Evolutionary conservation across 31 red algal genomes (phyloP), one percentile per base, ranked within the genome.

Genomic region (Asparagopsis taxiformis): DNA sequence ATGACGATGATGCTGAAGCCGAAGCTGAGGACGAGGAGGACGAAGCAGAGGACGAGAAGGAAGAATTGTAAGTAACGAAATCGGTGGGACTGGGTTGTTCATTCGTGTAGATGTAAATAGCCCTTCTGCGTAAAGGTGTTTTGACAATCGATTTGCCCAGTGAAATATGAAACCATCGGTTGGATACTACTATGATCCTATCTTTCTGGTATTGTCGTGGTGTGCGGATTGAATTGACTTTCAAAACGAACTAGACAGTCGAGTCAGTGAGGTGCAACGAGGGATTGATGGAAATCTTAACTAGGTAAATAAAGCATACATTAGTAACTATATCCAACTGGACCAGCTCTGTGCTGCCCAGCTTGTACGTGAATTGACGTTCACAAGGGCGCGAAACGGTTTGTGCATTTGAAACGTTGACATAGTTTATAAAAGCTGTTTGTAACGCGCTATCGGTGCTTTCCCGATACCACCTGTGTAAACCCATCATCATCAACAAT

Each of bases 401-500:
- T n/a, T n/a, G n/a, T n/a, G n/a, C n/a, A n/a, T n/a, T n/a, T n/a
- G n/a, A n/a, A n/a, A n/a, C n/a, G n/a, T n/a, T n/a, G n/a, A n/a
- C n/a, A n/a, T n/a, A n/a, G n/a, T n/a, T n/a, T n/a, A n/a, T n/a
- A n/a, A n/a, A n/a, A n/a, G n/a, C n/a, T n/a, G n/a, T n/a, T n/a
- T n/a, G n/a, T 58, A 1, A 25, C 15, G 24, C 41, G 41, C 41
- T 56, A 68, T 46, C 75, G 50, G 19, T 70, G 77, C 0, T 65
- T 37, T 32, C 68, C 29, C 1, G 25, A 25, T 3, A 25, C 37
- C 13, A 75, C 70, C 37, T 72, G 31, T 17, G 62, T 75, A 35
- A 87, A 87, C 29, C 82, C 82, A 46, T 87, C 72, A 17, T 76
- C 82, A 38, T 87, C 82, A 2, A 70, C 55, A 3, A 53, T 48